Evolutionary conservation across 2,329 filamentous ascomycete species (phyloP), one percentile per base, ranked within the genome.

Genomic region (Beauveria pseudobassiana): DNA sequence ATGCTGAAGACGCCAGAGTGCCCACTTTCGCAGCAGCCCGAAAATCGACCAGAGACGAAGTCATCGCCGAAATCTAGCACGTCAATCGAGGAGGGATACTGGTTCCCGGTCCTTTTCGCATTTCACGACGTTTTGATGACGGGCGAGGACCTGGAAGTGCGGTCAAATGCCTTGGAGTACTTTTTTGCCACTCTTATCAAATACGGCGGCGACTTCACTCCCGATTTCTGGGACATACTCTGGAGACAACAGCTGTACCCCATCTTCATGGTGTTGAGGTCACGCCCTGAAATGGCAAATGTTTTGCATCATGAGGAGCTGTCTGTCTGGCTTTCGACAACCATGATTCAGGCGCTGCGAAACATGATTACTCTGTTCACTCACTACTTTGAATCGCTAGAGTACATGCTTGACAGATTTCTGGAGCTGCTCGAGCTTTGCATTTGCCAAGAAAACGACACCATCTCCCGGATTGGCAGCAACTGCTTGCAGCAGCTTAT

Each of bases 91-190:
- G 95, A 98, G 73, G 93, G 96, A 43, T 99, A 93, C 75, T 99
- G 95, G 95, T 99, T 99, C 74, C 95, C 95, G 0, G 90, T 99
- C 6, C 80, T 99, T 34, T 98, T 99, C 71, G 93, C 96, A 3
- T 99, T 99, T 80, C 95, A 99, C 72, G 95, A 99, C 73, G 93
- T 99, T 24, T 79, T 99, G 53, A 99, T 99, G 95, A 99, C 95
- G 1, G 95, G 96, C 2, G 96, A 99, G 74, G 95, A 99, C 72
- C 82, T 99, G 20, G 95, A 99, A 75, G 95, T 98, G 46, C 88
- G 95, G 63, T 97, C 85, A 1, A 87, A 85, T 75, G 95, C 96
- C 2, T 81, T 99, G 46, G 96, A 93, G 68, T 99, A 98, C 74
- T 91, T 99, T 64, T 99, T 99, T 69, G 93, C 98, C 63, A 92